Base-by-base conservation (phyloP, 768 basidiomycete species). In the Neoboletus magnificus region DNA sequence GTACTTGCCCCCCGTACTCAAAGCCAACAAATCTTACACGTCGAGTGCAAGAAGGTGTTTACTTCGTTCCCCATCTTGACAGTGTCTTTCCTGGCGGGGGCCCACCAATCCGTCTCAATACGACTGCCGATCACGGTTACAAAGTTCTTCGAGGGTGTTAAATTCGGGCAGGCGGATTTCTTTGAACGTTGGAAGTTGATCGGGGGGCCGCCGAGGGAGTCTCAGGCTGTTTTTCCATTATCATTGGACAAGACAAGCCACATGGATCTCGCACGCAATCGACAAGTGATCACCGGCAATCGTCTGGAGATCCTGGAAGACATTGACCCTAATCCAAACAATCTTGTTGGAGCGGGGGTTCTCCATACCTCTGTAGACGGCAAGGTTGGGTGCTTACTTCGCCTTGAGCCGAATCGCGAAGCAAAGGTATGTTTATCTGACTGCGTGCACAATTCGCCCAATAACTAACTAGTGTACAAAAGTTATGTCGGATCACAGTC, bases 171-270 rank as follows among this genome's bases (percentile, higher is more conserved):
- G 57, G 74, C 82, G 1, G 91, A 97, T 62, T 99, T 98, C 80
- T 99, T 98, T 73, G 95, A 98, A 71, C 79, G 97, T 49, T 99
- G 97, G 97, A 95, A 93, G 71, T 74, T 97, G 62, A 98, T 98
- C 49, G 97, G 97, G 8, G 97, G 97, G 1, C 79, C 93, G 13
- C 97, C 97, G 29, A 82, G 95, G 48, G 97, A 99, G 75, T 84
- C 89, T 27, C 97, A 99, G 69, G 71, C 74, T 45, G 79, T 99
- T 52, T 97, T 97, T 72, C 86, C 93, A 0, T 86, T 98, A 55
- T 69, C 74, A 32, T 74, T 97, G 23, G 84, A 82, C 42, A 74
- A 74, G 16, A 68, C 75, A 10, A 91, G 91, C 11, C 83, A 89
- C 55, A 76, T 98, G 41, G 91, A 98, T 67, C 63, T 87, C 11